phyloP scores from a whole-genome alignment of 2,329 filamentous ascomycete species.

The Aspergillus sergii region DNA sequence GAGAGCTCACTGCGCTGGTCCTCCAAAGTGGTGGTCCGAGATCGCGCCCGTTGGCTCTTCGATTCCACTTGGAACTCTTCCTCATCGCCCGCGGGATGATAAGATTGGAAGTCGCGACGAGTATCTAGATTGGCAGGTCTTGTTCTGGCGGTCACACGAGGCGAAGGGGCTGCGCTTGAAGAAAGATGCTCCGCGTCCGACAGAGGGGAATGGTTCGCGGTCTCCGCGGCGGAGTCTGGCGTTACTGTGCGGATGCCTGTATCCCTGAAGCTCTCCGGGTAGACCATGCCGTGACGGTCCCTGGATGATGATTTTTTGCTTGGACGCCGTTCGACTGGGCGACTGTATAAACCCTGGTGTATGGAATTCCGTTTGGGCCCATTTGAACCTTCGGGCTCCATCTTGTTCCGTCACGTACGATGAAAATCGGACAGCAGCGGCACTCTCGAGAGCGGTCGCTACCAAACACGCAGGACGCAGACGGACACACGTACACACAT shows the following conservation, averaged over 20 bases:
- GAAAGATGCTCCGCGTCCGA: constrained; percentile 40
- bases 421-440: constrained; percentile 23
- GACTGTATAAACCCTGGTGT: constrained; percentile 41
- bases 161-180: constrained; percentile 37
- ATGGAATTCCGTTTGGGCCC: constrained; percentile 44
- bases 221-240: constrained; percentile 44
- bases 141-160: constrained; percentile 38
- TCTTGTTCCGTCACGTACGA: constrained; percentile 31
- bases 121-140: constrained; percentile 37
- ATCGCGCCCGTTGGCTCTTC: constrained; percentile 40
- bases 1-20: constrained; percentile 44
- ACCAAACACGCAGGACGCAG: constrained; percentile 27
- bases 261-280: constrained; percentile 49
- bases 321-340: constrained; percentile 46
- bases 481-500: constrained; percentile 26
- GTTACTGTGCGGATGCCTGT: constrained; percentile 50
- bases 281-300: constrained; percentile 50
- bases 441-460: constrained; percentile 28
- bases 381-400: constrained; percentile 47
- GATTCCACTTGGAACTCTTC: constrained; percentile 36
- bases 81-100: constrained; percentile 36
- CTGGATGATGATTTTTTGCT: constrained; percentile 52
- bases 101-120: constrained; percentile 34
- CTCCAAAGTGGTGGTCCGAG: constrained; percentile 45
- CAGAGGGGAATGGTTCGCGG: constrained; percentile 40